phyloP scores from a whole-genome alignment of 768 basidiomycete genomes.

The Amylocystis lapponica region DNA sequence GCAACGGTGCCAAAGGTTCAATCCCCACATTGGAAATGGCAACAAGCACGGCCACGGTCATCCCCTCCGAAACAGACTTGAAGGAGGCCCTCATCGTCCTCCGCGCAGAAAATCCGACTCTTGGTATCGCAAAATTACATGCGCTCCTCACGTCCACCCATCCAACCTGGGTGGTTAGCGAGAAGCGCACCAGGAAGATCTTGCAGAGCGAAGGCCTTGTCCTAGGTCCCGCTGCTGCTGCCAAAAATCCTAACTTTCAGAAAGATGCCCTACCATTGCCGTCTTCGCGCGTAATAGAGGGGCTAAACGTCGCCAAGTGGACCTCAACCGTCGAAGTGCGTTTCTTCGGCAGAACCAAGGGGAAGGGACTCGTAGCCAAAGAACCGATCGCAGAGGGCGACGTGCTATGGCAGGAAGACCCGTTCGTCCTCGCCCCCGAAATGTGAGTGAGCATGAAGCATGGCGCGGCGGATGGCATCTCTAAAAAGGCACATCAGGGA shows the following conservation, averaged over 20 bases:
- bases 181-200: slow-evolving; percentile 74
- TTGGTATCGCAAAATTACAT: slow-evolving; percentile 72
- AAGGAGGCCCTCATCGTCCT: slow-evolving; percentile 47
- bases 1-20: background rate
- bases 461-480: background rate
- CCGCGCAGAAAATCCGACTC: slow-evolving; percentile 48
- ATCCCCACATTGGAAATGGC: background rate
- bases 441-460: too few species aligned
- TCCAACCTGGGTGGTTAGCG: slow-evolving; percentile 75
- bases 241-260: slow-evolving; percentile 10
- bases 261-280: slow-evolving; percentile 35
- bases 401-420: slow-evolving; percentile 80
- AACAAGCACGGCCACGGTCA: slow-evolving; percentile 2
- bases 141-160: slow-evolving; percentile 50
- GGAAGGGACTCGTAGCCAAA: slow-evolving; percentile 78
- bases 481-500: slow-evolving; percentile 41
- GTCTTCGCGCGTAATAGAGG: slow-evolving; percentile 55
- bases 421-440: slow-evolving; percentile 75
- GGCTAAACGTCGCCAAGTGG: slow-evolving; percentile 58
- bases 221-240: slow-evolving; percentile 14
- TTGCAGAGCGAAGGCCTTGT: slow-evolving; percentile 55
- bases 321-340: slow-evolving; percentile 59
- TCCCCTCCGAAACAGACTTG: slow-evolving; percentile 62
- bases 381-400: slow-evolving; percentile 66
- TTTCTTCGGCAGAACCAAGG: slow-evolving; percentile 64